These are phyloP conservation scores for Ganoderma leucocontextum DNA, from an alignment of 1,284 basidiomycete species.

Conservation along the genomic window DNA sequence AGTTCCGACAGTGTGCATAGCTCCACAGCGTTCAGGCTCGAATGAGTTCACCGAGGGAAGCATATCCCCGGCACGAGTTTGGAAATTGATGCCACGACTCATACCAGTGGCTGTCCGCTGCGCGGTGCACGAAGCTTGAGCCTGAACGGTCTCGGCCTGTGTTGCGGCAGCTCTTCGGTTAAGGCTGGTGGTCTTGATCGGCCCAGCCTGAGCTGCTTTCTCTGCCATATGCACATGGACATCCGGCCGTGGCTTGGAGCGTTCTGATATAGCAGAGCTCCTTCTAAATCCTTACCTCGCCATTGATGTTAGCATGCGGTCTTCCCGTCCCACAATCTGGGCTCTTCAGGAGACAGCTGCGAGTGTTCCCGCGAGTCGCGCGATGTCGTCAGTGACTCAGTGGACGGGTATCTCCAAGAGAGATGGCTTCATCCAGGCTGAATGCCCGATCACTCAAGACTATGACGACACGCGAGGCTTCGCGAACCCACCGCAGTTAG, in stretches of 20 bases:
- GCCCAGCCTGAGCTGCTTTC: not conserved
- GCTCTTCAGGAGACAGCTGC: not conserved
- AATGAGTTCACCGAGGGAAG: not conserved
- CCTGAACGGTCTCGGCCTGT: not conserved
- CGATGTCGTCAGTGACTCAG: slow-evolving; percentile 1
- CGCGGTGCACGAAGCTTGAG: not conserved
- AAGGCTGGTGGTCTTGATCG: not conserved
- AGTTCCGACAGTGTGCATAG: not conserved
- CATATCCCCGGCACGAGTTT: not conserved
- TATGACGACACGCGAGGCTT: not conserved
- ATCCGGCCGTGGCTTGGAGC: too few relatives aligned
- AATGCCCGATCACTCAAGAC: slow-evolving; percentile 1
- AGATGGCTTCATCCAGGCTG: slow-evolving; percentile 2
- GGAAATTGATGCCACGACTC: not conserved
- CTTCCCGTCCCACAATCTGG: not conserved
- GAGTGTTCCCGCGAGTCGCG: slow-evolving; percentile 1
- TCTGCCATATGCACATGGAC: not conserved
- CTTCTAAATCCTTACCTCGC: not conserved
- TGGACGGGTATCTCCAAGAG: slow-evolving; percentile 1
- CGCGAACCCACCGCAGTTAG: not conserved
- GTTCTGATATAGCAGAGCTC: not conserved
- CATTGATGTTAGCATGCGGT: not conserved
- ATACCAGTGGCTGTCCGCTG: not conserved
- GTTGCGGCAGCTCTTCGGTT: slow-evolving; percentile 1
- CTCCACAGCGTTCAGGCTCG: not conserved